phyloP scores from a whole-genome alignment of 345 rosid species.

The Citrus cavaleriei region DNA sequence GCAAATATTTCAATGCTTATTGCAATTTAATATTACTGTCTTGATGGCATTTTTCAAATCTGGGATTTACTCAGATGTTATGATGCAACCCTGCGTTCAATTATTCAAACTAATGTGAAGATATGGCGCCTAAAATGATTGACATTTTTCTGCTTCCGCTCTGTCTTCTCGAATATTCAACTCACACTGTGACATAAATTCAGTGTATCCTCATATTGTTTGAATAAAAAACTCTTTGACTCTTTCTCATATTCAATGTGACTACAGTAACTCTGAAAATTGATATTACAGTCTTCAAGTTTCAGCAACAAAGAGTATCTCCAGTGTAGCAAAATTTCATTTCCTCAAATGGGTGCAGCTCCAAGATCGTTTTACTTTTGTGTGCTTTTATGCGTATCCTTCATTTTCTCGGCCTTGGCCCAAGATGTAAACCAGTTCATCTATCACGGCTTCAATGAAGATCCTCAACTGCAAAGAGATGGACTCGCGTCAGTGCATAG shows the following conservation, averaged over 20 bases:
- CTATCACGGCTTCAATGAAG: conserved; percentile 1
- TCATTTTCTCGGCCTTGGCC: conserved; percentile 12
- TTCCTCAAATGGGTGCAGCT: conserved; percentile 27
- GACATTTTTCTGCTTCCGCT: background rate
- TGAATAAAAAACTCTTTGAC: background rate
- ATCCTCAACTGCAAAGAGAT: background rate
- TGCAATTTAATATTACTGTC: too few relatives aligned
- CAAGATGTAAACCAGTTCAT: background rate
- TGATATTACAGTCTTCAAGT: background rate
- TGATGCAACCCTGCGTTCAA: background rate
- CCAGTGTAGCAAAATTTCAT: background rate
- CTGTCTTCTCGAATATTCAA: background rate
- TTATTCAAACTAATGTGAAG: too few relatives aligned
- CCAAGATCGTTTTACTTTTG: conserved; percentile 13
- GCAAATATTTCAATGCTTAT: background rate
- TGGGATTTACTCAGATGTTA: background rate
- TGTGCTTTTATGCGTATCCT: background rate
- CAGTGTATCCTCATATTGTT: background rate
- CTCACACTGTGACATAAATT: background rate
- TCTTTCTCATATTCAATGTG: background rate
- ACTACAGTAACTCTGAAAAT: background rate
- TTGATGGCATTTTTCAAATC: background rate
- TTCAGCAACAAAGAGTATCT: background rate
- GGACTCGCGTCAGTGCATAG: conserved; percentile 30
- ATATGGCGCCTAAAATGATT: too few relatives aligned